These are phyloP conservation scores for Panicum miliaceum DNA, from an alignment of 176 grass and related monocot species.

Conservation along the genomic window DNA sequence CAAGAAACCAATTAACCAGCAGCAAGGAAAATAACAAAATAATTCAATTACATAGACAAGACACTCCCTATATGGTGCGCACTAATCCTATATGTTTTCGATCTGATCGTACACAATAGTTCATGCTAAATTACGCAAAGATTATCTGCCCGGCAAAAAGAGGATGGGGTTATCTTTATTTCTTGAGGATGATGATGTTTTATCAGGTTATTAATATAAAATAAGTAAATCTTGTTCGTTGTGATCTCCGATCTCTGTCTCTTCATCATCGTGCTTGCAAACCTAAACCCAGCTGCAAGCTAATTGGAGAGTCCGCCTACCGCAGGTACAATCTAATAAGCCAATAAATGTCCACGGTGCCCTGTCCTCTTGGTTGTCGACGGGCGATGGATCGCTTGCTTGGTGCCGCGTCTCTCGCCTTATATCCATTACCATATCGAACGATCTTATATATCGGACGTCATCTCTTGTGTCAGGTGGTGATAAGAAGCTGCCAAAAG, in stretches of 20 bases:
- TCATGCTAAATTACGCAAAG: background rate
- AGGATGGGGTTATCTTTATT: too few species aligned
- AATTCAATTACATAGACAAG: background rate
- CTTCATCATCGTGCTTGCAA: background rate
- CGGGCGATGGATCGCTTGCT: conserved; percentile 7
- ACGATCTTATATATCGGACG: too few species aligned
- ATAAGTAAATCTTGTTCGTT: too few species aligned
- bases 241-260: background rate
- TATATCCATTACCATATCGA: too few species aligned
- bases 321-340: background rate
- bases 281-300: background rate
- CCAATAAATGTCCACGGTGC: background rate
- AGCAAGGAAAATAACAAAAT: background rate
- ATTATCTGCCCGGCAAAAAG: background rate
- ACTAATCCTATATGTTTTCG: too few species aligned
- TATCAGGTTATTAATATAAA: too few species aligned
- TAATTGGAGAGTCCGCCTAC: background rate
- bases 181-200: background rate
- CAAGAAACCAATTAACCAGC: background rate
- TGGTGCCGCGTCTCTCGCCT: conserved; percentile 34
- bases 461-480: too few species aligned
- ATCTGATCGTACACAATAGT: too few species aligned
- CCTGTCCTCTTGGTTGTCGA: background rate
- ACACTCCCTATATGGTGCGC: too few species aligned
- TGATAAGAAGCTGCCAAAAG: too few species aligned